phyloP scores from a whole-genome alignment of 805 yeast species.

The Nadsonia fulvescens region DNA sequence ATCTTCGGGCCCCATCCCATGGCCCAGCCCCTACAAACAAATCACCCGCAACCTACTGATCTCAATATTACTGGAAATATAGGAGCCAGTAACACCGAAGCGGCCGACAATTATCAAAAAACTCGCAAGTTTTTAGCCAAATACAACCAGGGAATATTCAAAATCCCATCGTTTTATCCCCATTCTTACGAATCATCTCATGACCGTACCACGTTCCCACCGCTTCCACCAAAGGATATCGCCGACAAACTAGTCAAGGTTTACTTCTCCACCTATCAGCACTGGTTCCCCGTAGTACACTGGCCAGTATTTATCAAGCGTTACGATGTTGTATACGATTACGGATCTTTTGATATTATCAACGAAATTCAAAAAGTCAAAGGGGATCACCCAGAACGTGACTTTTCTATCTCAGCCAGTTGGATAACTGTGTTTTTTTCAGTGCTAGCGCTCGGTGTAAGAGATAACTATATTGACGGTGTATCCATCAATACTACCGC shows the following conservation, averaged over 20 bases:
- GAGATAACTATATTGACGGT: conserved; percentile 9
- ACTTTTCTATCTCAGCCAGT: too few species aligned
- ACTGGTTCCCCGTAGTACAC: conserved; percentile 14
- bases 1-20: too few species aligned
- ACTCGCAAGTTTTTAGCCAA: conserved; percentile 1
- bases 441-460: conserved; percentile 13
- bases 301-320: conserved; percentile 11
- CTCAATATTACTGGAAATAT: too few species aligned
- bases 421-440: conserved; percentile 11
- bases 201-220: too few species aligned
- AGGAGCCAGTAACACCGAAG: too few species aligned
- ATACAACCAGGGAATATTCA: conserved; percentile 3
- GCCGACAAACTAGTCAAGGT: conserved; percentile 9
- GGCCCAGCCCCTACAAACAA: too few species aligned
- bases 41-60: too few species aligned
- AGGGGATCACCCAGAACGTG: too few species aligned
- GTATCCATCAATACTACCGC: conserved; percentile 6
- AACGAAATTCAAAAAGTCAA: conserved; percentile 3
- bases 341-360: too few species aligned
- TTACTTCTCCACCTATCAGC: conserved; percentile 11
- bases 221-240: conserved; percentile 9
- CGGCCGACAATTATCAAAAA: too few species aligned
- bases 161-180: too few species aligned
- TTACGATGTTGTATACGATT: conserved; percentile 8
- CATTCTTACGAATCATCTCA: too few species aligned